These are phyloP conservation scores for Endothia cerciana DNA, from an alignment of 2,329 filamentous ascomycete genomes.

Conservation along the genomic window DNA sequence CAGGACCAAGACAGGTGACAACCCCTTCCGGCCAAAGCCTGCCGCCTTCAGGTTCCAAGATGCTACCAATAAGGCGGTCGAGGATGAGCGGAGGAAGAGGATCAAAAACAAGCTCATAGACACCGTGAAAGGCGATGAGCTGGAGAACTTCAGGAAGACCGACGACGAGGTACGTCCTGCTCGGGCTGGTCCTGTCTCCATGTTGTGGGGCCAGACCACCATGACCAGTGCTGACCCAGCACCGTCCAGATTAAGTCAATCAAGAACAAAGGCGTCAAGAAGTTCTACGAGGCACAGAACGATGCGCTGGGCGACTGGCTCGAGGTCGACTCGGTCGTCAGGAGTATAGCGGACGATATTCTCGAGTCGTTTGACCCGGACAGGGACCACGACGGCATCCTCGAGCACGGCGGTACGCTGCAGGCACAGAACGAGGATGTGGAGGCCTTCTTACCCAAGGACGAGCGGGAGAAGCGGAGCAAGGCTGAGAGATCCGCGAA, in stretches of 20 bases:
- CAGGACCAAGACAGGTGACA: conserved; percentile 8
- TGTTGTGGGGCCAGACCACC: too few species aligned
- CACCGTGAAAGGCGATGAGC: conserved; percentile 47
- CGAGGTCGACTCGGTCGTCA: conserved; percentile 61
- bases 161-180: conserved; percentile 41
- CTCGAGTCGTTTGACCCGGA: conserved; percentile 65
- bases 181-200: not conserved
- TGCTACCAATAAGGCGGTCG: conserved; percentile 49
- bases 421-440: conserved; percentile 53
- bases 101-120: conserved; percentile 54
- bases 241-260: conserved; percentile 51
- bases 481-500: conserved; percentile 52
- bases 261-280: conserved; percentile 54
- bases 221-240: too few species aligned
- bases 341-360: conserved; percentile 56
- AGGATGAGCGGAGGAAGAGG: conserved; percentile 47
- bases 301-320: conserved; percentile 51
- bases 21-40: conserved; percentile 23
- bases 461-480: conserved; percentile 52
- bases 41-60: conserved; percentile 47
- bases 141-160: conserved; percentile 55
- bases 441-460: conserved; percentile 58
- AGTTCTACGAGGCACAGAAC: conserved; percentile 60
- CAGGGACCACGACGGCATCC: conserved; percentile 58
- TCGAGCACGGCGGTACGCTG: conserved; percentile 55